A percentile compares a stretch with the other conserved stretches of the same genome.
Evolutionary conservation across 2,329 filamentous ascomycete species (phyloP).

Genomic region (Mycosphaerella arachidis): DNA sequence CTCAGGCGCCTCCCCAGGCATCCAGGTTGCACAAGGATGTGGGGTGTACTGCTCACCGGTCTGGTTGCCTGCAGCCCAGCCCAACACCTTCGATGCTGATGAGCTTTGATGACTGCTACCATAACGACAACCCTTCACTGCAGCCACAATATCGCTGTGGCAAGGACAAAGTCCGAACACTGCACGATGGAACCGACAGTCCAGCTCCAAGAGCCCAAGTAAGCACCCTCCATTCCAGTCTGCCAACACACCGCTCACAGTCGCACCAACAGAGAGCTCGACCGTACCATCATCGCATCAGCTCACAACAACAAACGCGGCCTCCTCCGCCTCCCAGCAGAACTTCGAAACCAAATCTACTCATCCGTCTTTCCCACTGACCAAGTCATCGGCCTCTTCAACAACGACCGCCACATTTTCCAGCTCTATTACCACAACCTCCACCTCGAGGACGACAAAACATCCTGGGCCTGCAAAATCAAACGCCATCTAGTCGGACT

Average conservation of each 20-base stretch:
- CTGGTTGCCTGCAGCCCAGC: neutral
- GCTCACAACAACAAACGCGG: too few relatives aligned
- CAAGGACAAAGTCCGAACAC: too few relatives aligned
- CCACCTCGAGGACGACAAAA: neutral
- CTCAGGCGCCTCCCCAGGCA: neutral
- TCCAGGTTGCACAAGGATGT: neutral
- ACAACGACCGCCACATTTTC: neutral
- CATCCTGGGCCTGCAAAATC: neutral
- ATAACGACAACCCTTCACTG: neutral
- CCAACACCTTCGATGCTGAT: neutral
- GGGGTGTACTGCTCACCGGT: neutral
- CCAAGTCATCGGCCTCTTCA: neutral
- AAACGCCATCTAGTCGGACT: neutral
- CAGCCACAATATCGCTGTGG: neutral
- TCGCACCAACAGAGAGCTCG: too few relatives aligned
- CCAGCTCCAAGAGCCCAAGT: too few relatives aligned
- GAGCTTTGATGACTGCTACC: neutral
- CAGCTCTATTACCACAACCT: neutral
- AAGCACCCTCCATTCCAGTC: too few relatives aligned
- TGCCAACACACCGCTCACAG: too few relatives aligned
- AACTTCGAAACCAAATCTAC: conserved; percentile 1
- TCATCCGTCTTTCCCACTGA: neutral
- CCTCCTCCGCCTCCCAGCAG: neutral
- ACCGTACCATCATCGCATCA: too few relatives aligned
- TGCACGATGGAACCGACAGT: too few relatives aligned